A percentile compares a stretch with the other conserved stretches of the same genome.
Conservation (phyloP, 495 filamentous ascomycete species). For the Aspergillus leporis region DNA sequence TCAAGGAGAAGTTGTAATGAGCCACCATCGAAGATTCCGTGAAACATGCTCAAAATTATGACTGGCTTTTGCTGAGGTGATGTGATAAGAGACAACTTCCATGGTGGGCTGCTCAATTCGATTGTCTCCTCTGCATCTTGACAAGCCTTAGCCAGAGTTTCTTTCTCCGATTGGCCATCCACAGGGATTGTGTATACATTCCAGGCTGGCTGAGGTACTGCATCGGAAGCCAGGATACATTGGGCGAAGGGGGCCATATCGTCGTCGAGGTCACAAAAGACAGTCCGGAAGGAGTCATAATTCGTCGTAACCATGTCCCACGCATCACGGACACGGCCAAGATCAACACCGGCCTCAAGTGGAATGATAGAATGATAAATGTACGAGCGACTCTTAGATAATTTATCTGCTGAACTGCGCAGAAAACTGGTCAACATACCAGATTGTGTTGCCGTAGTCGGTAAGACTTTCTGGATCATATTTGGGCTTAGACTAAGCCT, state of each 20-base stretch:
- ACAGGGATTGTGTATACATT: slow-evolving; percentile 25
- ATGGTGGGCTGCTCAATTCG: slow-evolving; percentile 25
- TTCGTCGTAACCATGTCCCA: slow-evolving; percentile 46
- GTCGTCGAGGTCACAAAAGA: slow-evolving; percentile 63
- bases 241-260: slow-evolving; percentile 69
- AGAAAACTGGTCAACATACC: slow-evolving; percentile 70
- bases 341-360: slow-evolving; percentile 41
- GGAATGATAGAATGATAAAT: slow-evolving; percentile 64
- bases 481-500: slow-evolving; percentile 40
- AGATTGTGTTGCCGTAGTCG: slow-evolving; percentile 72
- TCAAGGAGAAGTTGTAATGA: slow-evolving; percentile 66
- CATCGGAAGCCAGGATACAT: slow-evolving; percentile 26
- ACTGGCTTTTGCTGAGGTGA: slow-evolving; percentile 19
- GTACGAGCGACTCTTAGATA: slow-evolving; percentile 51
- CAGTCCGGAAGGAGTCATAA: slow-evolving; percentile 61
- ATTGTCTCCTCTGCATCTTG: slow-evolving; percentile 20
- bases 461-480: slow-evolving; percentile 63
- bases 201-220: slow-evolving; percentile 39
- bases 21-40: slow-evolving; percentile 80
- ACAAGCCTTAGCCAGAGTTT: slow-evolving; percentile 23
- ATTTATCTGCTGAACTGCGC: slow-evolving; percentile 27
- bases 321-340: slow-evolving; percentile 43
- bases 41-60: slow-evolving; percentile 69
- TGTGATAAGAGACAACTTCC: slow-evolving; percentile 39
- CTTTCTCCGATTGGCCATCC: slow-evolving; percentile 26